phyloP scores from a whole-genome alignment of 73 alveolate species.

The Tetrahymena thermophila region DNA sequence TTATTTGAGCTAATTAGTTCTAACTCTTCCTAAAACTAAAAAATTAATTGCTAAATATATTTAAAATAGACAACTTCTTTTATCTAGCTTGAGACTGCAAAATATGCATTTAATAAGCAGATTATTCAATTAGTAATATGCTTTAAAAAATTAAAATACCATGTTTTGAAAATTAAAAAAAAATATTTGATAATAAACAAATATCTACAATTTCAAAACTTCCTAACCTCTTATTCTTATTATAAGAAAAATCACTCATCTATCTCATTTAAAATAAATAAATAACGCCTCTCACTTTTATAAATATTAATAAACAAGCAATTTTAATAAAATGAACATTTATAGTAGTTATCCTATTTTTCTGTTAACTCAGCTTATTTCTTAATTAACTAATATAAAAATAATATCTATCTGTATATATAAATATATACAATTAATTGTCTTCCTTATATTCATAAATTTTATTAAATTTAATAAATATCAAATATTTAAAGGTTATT shows the following conservation, averaged over 20 bases:
- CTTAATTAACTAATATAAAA: too few species aligned
- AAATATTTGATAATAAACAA: not conserved
- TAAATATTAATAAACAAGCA: too few species aligned
- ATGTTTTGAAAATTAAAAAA: not conserved
- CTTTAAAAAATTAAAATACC: not conserved
- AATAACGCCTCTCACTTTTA: not conserved
- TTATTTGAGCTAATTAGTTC: not conserved
- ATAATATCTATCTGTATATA: too few species aligned
- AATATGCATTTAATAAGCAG: not conserved
- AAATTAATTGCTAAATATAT: too few species aligned
- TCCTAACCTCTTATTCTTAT: not conserved
- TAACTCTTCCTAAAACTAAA: not conserved
- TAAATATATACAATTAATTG: too few species aligned
- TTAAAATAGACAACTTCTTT: too few species aligned
- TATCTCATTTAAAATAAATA: too few species aligned
- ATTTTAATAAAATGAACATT: not conserved
- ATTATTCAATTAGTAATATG: too few species aligned
- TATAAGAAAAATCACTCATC: not conserved
- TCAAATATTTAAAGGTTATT: too few species aligned
- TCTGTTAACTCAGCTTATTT: not conserved
- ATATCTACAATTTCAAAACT: not conserved
- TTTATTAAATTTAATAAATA: too few species aligned
- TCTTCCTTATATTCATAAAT: not conserved
- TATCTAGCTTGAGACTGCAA: not conserved
- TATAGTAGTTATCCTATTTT: not conserved